Conservation (phyloP, 768 basidiomycete species). For the Pleurotus pulmonarius region DNA sequence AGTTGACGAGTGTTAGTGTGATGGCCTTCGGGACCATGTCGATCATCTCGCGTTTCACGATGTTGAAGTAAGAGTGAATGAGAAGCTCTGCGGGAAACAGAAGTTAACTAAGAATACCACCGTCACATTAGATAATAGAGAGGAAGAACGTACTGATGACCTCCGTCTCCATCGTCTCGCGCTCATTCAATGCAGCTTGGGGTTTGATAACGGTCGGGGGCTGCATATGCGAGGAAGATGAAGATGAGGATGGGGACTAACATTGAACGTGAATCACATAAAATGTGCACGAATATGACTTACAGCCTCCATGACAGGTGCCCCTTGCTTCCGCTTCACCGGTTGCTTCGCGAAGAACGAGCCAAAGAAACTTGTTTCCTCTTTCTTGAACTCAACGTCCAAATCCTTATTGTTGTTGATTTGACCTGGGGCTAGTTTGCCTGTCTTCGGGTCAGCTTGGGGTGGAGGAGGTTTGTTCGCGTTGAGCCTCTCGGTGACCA, state of each 20-base stretch:
- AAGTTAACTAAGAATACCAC: neutral
- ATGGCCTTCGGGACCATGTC: slow-evolving; percentile 99
- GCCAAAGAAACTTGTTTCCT: slow-evolving; percentile 90
- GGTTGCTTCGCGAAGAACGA: slow-evolving; percentile 83
- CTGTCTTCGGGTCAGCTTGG: slow-evolving; percentile 65
- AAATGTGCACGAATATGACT: slow-evolving; percentile 6
- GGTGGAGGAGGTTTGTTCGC: slow-evolving; percentile 69
- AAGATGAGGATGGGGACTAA: too few relatives aligned
- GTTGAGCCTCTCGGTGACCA: slow-evolving; percentile 79
- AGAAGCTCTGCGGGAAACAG: slow-evolving; percentile 64
- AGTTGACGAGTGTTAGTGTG: slow-evolving; percentile 84
- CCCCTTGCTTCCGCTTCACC: slow-evolving; percentile 58
- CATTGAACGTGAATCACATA: too few relatives aligned
- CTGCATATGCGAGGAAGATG: neutral
- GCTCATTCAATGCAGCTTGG: slow-evolving; percentile 84
- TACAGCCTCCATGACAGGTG: slow-evolving; percentile 45
- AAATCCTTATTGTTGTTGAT: slow-evolving; percentile 94
- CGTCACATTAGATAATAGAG: neutral
- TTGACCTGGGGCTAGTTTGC: slow-evolving; percentile 54
- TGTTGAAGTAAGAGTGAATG: slow-evolving; percentile 96
- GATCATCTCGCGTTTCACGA: slow-evolving; percentile 99
- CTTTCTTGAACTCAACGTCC: slow-evolving; percentile 85
- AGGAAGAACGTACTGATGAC: slow-evolving; percentile 82
- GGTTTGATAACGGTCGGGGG: slow-evolving; percentile 89
- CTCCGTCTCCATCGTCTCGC: slow-evolving; percentile 98